phyloP scores from a whole-genome alignment of 257 asterid species.

The Przewalskia tangutica region DNA sequence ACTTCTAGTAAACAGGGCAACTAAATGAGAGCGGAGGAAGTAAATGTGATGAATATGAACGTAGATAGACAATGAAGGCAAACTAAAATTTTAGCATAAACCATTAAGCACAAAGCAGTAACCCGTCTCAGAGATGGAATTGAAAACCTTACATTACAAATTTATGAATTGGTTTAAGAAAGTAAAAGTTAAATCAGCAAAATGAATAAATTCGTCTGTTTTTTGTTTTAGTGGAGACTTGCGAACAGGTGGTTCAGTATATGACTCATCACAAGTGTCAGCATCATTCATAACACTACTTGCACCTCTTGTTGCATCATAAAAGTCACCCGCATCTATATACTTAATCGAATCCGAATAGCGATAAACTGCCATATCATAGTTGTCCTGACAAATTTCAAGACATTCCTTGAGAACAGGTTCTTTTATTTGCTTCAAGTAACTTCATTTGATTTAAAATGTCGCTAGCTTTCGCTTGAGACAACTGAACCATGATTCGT shows the following conservation, averaged over 20 bases:
- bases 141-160: neutral
- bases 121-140: too few relatives aligned
- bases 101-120: too few relatives aligned
- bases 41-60: too few relatives aligned
- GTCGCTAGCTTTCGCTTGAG: neutral
- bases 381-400: neutral
- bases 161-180: neutral
- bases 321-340: neutral
- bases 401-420: neutral
- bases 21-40: too few relatives aligned
- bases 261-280: neutral
- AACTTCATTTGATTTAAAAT: neutral
- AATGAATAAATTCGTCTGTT: neutral
- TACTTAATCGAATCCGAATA: neutral
- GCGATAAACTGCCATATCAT: neutral
- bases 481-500: neutral
- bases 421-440: neutral
- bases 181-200: neutral
- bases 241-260: neutral
- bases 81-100: too few relatives aligned
- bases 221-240: neutral
- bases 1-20: too few relatives aligned
- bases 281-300: neutral
- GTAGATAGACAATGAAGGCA: too few relatives aligned
- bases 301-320: neutral